phyloP scores from a whole-genome alignment of 352 stramenopile species.

The Pythium aristosporum region DNA sequence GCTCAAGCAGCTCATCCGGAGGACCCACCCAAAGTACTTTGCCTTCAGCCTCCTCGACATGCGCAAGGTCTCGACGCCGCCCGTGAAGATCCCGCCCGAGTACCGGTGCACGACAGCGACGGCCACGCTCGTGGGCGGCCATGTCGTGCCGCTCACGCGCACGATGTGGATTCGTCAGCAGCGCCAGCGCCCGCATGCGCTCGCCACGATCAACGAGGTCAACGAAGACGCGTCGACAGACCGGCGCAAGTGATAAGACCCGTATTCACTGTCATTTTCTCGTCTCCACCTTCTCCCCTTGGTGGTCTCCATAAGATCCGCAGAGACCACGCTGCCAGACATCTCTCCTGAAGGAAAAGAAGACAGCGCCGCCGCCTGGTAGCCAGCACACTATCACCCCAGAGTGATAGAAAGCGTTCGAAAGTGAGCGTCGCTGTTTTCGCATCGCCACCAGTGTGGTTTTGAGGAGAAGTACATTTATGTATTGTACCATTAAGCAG shows the following conservation, averaged over 20 bases:
- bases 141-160: constrained; percentile 55
- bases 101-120: constrained; percentile 3
- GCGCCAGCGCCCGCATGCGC: constrained; percentile 1
- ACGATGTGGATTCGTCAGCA: constrained; percentile 58
- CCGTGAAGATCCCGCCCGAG: constrained; percentile 45
- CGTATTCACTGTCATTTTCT: not conserved
- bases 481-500: too few species aligned
- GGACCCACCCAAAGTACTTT: constrained; percentile 34
- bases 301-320: not conserved
- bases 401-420: too few species aligned
- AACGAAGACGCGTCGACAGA: constrained; percentile 1
- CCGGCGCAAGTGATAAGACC: constrained; percentile 8
- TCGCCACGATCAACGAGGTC: constrained; percentile 2
- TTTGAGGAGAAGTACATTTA: too few species aligned
- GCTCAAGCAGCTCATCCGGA: constrained; percentile 46
- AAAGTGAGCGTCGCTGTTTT: too few species aligned
- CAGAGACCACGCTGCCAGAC: not conserved
- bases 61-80: constrained; percentile 42
- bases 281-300: not conserved
- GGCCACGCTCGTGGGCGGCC: constrained; percentile 30
- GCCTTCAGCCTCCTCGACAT: constrained; percentile 49
- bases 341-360: not conserved
- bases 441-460: too few species aligned
- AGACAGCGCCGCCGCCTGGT: too few species aligned
- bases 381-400: too few species aligned